A percentile compares a stretch with the other conserved stretches of the same genome.
Evolutionary conservation across 352 stramenopile species (phyloP).

Genomic region (Phytophthora lateralis): DNA sequence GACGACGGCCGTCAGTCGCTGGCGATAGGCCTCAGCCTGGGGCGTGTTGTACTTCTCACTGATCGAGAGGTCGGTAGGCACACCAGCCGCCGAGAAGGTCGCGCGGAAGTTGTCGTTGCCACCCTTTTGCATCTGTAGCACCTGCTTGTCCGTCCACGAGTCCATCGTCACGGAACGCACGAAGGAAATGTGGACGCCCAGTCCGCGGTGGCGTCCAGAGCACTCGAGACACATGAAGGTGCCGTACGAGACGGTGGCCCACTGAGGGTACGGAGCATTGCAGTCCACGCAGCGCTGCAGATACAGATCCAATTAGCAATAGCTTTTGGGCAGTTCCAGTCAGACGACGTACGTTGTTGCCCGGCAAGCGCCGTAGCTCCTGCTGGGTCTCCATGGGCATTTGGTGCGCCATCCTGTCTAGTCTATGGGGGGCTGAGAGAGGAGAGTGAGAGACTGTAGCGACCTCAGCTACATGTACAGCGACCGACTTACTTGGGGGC

Average conservation of each 20-base stretch:
- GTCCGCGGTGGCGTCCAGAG: slow-evolving; percentile 89
- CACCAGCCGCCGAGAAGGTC: slow-evolving; percentile 63
- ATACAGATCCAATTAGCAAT: slow-evolving; percentile 6
- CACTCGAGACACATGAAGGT: slow-evolving; percentile 97
- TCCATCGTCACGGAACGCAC: slow-evolving; percentile 90
- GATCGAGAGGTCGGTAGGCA: slow-evolving; percentile 78
- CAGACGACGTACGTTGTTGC: slow-evolving; percentile 75
- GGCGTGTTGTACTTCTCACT: slow-evolving; percentile 87
- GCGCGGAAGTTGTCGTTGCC: slow-evolving; percentile 78
- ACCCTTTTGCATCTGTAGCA: slow-evolving; percentile 84
- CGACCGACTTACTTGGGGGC: slow-evolving; percentile 12
- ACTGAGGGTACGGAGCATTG: slow-evolving; percentile 92
- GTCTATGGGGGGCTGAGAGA: slow-evolving; percentile 10
- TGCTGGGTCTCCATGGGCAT: slow-evolving; percentile 88
- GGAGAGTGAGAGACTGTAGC: slow-evolving; percentile 2
- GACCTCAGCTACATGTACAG: background rate
- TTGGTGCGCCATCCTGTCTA: slow-evolving; percentile 66
- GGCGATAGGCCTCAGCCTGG: slow-evolving; percentile 77
- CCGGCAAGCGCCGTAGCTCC: slow-evolving; percentile 78
- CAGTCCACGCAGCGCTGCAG: slow-evolving; percentile 93
- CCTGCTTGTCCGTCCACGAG: slow-evolving; percentile 89
- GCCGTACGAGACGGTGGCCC: slow-evolving; percentile 94
- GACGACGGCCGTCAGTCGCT: slow-evolving; percentile 62
- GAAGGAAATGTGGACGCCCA: slow-evolving; percentile 95
- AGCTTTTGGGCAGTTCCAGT: background rate